Evolutionary conservation across 495 filamentous ascomycete genomes (phyloP).

Genomic region (Podospora pseudocomata): DNA sequence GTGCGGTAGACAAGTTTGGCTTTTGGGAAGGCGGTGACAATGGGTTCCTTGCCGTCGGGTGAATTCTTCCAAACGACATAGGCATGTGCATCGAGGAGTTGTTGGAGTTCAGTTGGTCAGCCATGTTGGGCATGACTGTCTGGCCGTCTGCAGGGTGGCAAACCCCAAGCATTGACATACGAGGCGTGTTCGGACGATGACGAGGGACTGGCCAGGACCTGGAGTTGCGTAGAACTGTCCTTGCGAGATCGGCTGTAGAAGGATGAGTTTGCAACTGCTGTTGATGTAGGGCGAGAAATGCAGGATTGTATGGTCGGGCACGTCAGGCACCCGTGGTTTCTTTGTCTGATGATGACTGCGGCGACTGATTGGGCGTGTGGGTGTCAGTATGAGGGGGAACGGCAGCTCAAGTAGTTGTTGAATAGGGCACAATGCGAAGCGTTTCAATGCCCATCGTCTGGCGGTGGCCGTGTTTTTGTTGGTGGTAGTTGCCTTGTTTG

Average conservation of each 20-base stretch:
- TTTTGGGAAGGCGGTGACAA: conserved; percentile 8
- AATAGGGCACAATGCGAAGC: conserved; percentile 8
- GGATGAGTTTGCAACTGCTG: background rate
- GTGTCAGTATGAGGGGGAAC: background rate
- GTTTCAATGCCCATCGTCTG: conserved; percentile 1
- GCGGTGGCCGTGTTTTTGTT: background rate
- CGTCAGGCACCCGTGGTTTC: conserved; percentile 9
- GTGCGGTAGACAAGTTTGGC: conserved; percentile 8
- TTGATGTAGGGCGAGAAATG: background rate
- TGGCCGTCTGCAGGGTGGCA: conserved; percentile 20
- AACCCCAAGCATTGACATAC: conserved; percentile 5
- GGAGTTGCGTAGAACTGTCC: background rate
- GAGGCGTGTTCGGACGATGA: conserved; percentile 17
- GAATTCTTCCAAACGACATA: conserved; percentile 15
- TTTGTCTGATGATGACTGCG: background rate
- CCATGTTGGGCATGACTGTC: conserved; percentile 25
- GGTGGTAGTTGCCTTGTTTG: background rate
- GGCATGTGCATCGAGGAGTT: conserved; percentile 17
- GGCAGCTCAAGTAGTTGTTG: conserved; percentile 5
- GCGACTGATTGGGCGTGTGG: background rate
- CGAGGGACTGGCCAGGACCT: background rate
- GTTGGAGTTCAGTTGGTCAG: conserved; percentile 18
- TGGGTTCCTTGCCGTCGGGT: background rate
- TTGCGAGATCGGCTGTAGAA: background rate
- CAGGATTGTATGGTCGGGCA: background rate